Conservation (phyloP, 139 green algal genomes). For the Monoraphidium neglectum region DNA sequence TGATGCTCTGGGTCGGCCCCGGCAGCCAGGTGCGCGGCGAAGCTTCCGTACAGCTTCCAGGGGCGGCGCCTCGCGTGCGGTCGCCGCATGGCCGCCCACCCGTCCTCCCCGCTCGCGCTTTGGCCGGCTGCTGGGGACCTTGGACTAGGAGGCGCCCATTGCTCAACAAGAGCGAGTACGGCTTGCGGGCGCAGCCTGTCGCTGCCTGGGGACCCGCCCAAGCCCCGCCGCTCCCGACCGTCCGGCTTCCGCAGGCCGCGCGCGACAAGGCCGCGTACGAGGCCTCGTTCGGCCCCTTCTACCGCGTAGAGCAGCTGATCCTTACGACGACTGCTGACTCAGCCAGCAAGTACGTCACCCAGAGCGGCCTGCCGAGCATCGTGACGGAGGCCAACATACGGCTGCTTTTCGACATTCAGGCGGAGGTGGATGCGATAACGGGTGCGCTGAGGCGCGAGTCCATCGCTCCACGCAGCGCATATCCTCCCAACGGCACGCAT, state of each 20-base stretch:
- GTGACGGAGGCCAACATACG: slow-evolving; percentile 51
- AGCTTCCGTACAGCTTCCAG: neutral
- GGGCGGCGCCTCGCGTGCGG: neutral
- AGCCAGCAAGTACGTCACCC: slow-evolving; percentile 16
- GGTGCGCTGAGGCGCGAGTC: slow-evolving; percentile 29
- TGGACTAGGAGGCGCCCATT: no score
- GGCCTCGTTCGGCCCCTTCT: slow-evolving; percentile 88
- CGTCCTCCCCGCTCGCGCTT: no score
- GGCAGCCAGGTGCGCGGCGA: slow-evolving; percentile 50
- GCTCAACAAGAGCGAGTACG: no score
- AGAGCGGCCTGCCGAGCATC: slow-evolving; percentile 59
- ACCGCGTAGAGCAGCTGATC: slow-evolving; percentile 82
- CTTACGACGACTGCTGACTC: slow-evolving; percentile 48
- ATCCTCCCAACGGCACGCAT: no score
- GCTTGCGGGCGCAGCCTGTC: no score
- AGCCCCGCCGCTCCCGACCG: no score
- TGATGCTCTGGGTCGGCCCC: slow-evolving; percentile 79
- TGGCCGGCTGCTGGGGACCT: no score
- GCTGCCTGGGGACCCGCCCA: no score
- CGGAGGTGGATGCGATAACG: slow-evolving; percentile 54
- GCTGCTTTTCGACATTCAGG: slow-evolving; percentile 86
- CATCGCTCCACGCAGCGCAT: no score
- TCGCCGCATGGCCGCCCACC: no score
- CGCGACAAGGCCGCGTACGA: slow-evolving; percentile 75
- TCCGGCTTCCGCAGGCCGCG: slow-evolving; percentile 1